Base-by-base conservation (phyloP, 495 filamentous ascomycete species). In the Lasiosphaeris hirsuta region DNA sequence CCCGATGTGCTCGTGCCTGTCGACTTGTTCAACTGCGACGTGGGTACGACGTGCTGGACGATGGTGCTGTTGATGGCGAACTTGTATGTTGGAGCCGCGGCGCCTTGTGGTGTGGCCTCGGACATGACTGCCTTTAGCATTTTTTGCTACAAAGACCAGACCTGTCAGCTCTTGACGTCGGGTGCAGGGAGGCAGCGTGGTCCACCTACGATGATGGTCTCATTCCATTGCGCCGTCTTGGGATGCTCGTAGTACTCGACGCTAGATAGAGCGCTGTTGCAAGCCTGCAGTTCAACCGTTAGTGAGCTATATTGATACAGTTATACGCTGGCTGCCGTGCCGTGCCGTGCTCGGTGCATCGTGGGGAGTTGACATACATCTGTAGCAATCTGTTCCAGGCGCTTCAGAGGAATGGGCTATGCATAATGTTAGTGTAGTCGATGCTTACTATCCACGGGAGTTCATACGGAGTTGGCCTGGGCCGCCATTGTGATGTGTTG, bases 31-130 rank as follows among this genome's bases (percentile, higher is more conserved):
- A 80, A 70, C 54, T 76, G 71, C 51, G 79, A 74, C 17, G 79
- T 79, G 54, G 82, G 74, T 46, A 84, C 73, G 11, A 87, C 76
- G 68, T 98, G 93, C 72, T 98, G 94, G 58, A 98, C 94, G 69
- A 97, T 97, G 62, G 92, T 97, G 80, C 90, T 95, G 81, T 95
- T 96, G 70, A 96, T 90, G 58, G 89, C 86, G 74, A 90, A 98
- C 72, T 97, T 96, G 80, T 86, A 95, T 18, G 81, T 71, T 55
- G 77, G 79, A 44, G 52, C 57, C n/a, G 72, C 56, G 48, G 71
- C 66, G 45, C 75, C 76, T 7, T 76, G 51, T 10, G 86, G 87
- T 11, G 84, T 83, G 41, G 90, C 87, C 64, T 96, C 92, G 55
- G 86, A 80, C 71, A 97, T 91, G 54, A 97, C 78, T 48, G 86